phyloP scores from a whole-genome alignment of 495 filamentous ascomycete genomes.

The Thozetella sp. region DNA sequence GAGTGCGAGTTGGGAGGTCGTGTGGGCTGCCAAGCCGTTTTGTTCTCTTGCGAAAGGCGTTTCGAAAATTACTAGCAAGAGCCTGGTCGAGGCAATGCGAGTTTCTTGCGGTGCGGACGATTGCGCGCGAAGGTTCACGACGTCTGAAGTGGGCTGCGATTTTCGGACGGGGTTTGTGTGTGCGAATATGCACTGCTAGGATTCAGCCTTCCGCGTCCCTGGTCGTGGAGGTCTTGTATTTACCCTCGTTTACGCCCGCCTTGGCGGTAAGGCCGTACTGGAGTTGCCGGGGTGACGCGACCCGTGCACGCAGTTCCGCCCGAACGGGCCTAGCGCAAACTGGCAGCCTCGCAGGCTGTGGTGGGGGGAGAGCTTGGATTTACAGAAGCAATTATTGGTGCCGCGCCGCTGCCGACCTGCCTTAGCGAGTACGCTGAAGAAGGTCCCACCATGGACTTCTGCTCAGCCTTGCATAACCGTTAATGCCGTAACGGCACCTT shows the following conservation, averaged over 20 bases:
- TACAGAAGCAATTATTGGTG: no score
- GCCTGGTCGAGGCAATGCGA: neutral
- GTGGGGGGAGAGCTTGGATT: no score
- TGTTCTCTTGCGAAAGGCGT: neutral
- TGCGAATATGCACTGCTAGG: neutral
- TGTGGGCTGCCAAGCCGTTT: no score
- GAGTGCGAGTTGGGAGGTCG: no score
- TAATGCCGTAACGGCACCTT: neutral
- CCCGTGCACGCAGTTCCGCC: neutral
- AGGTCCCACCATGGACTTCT: no score
- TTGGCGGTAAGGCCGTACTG: neutral
- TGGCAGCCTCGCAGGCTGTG: neutral
- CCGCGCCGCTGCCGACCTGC: no score
- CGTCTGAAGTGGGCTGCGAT: no score
- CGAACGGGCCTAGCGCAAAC: no score
- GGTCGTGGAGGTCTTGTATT: neutral
- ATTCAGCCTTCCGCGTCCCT: neutral
- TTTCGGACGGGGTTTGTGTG: no score
- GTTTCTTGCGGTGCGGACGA: neutral
- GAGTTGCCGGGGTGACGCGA: conserved; percentile 9
- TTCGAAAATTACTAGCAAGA: neutral
- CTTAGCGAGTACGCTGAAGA: neutral
- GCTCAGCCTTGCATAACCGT: neutral
- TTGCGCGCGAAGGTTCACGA: no score
- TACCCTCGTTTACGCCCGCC: neutral